These are phyloP conservation scores for Gossypium australe DNA, from an alignment of 345 rosid species.

Conservation along the genomic window DNA sequence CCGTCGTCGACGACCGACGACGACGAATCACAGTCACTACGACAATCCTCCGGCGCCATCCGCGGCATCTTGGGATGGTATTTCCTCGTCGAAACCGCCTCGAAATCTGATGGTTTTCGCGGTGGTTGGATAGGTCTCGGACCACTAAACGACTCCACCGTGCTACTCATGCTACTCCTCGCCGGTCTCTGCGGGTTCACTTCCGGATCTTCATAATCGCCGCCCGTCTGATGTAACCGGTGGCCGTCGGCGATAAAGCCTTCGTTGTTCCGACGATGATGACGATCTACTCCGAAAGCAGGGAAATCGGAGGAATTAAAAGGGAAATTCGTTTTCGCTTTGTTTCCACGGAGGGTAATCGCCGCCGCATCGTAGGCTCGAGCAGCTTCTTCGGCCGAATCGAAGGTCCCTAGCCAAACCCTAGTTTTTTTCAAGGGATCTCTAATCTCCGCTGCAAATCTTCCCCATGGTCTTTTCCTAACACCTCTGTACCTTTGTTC, in stretches of 20 bases:
- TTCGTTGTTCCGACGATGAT: conserved; percentile 19
- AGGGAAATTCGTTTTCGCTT: conserved; percentile 85
- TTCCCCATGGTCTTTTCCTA: conserved; percentile 82
- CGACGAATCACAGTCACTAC: conserved; percentile 89
- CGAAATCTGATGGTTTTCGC: neutral
- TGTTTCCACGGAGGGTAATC: conserved; percentile 70
- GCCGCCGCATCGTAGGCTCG: conserved; percentile 88
- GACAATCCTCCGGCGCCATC: conserved; percentile 71
- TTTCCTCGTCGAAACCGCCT: conserved; percentile 14
- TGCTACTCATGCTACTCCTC: conserved; percentile 86
- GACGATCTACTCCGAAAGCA: conserved; percentile 14
- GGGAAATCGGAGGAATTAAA: conserved; percentile 8
- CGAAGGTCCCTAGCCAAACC: conserved; percentile 92
- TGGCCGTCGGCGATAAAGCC: conserved; percentile 32
- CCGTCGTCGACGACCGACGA: conserved; percentile 75
- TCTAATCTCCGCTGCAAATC: conserved; percentile 91
- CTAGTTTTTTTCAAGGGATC: conserved; percentile 77
- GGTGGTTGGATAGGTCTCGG: conserved; percentile 39
- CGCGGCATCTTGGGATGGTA: conserved; percentile 53
- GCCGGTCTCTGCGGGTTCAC: conserved; percentile 59
- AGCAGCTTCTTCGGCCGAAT: conserved; percentile 86
- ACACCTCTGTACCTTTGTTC: conserved; percentile 87
- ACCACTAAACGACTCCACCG: conserved; percentile 88
- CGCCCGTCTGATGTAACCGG: conserved; percentile 28
- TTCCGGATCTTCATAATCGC: conserved; percentile 20